Evolutionary conservation across 75 land plant species (phyloP), one percentile per base, ranked within the genome.

Genomic region (Isoetes taiwanensis): DNA sequence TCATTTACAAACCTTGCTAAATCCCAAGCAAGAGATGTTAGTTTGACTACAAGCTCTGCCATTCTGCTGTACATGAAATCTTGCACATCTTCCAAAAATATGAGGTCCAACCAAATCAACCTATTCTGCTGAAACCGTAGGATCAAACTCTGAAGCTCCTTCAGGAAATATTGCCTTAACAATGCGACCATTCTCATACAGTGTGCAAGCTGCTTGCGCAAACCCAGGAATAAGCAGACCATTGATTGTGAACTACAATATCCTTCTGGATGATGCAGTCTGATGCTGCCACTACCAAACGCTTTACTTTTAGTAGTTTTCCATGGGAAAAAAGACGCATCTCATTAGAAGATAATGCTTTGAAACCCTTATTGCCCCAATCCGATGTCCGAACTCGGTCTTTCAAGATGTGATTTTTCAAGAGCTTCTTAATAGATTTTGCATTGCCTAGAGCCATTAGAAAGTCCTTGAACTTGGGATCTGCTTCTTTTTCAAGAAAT

Each of bases 41-140:
- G n/a, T 19, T 46, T 46, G 25, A 46, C 50, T 8, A 46, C 21
- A 5, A 46, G 50, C 50, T 46, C 50, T 23, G 50, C 50, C 50
- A 46, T 46, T 23, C 25, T 23, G n/a, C 14, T 19, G 50, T 46
- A 46, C 5, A 46, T 23, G 16, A 46, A 46, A 23, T 46, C 50
- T 19, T 46, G 25, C 19, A 46, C 50, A 23, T 46, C 50, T 46
- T 46, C 50, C 50, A 46, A 46, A 46, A 19, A 16, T 23, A 6
- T 6, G 16, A 46, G n/a, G 25, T 46, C 50, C 50, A 23, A 5
- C 25, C 50, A 46, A 19, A 6, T 6, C 50, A 5, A 23, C 50
- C 50, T 19, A 4, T 6, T 23, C 25, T n/a, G 50, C 50, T n/a
- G 12, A n/a, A n/a, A n/a, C 50, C 6, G n/a, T 6, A 3, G 50